A percentile compares a stretch with the other conserved stretches of the same genome.
These are phyloP conservation scores for Abrus precatorius DNA, from an alignment of 306 rosid species.

Conservation along the genomic window DNA sequence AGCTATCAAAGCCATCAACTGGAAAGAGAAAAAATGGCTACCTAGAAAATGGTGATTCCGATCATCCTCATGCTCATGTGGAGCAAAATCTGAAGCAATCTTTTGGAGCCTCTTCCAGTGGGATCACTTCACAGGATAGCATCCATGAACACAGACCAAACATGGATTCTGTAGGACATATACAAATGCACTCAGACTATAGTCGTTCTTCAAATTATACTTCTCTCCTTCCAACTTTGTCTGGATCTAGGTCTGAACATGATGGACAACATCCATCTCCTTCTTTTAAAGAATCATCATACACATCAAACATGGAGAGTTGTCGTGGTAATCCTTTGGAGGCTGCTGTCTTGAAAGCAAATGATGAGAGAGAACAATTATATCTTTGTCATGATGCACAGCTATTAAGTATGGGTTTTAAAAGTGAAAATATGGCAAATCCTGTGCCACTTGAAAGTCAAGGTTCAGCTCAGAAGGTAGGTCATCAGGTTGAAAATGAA, in stretches of 20 bases:
- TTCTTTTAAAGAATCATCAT: slow-evolving; percentile 60
- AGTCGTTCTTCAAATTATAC: slow-evolving; percentile 43
- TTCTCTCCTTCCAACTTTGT: slow-evolving; percentile 48
- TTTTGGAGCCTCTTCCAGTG: slow-evolving; percentile 46
- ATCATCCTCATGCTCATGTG: slow-evolving; percentile 35
- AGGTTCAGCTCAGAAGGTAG: slow-evolving; percentile 53
- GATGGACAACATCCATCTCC: slow-evolving; percentile 44
- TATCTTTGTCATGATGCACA: slow-evolving; percentile 43
- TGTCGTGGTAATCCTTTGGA: slow-evolving; percentile 49
- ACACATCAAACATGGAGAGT: slow-evolving; percentile 55
- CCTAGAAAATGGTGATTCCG: slow-evolving; percentile 53
- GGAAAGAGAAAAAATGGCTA: slow-evolving; percentile 47
- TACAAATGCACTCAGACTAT: slow-evolving; percentile 42
- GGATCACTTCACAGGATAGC: slow-evolving; percentile 45
- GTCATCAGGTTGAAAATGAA: slow-evolving; percentile 57
- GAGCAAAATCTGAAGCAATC: slow-evolving; percentile 50
- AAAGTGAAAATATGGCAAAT: slow-evolving; percentile 44
- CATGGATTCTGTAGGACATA: slow-evolving; percentile 41
- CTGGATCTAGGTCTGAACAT: slow-evolving; percentile 53
- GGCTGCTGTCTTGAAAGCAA: slow-evolving; percentile 46
- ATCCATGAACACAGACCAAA: slow-evolving; percentile 48
- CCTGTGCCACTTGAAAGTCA: slow-evolving; percentile 41
- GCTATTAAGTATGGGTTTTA: slow-evolving; percentile 47
- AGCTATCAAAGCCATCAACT: slow-evolving; percentile 47
- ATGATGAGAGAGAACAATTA: slow-evolving; percentile 48